Evolutionary conservation across 345 rosid genomes (phyloP).

Genomic region (Pistacia integerrima): DNA sequence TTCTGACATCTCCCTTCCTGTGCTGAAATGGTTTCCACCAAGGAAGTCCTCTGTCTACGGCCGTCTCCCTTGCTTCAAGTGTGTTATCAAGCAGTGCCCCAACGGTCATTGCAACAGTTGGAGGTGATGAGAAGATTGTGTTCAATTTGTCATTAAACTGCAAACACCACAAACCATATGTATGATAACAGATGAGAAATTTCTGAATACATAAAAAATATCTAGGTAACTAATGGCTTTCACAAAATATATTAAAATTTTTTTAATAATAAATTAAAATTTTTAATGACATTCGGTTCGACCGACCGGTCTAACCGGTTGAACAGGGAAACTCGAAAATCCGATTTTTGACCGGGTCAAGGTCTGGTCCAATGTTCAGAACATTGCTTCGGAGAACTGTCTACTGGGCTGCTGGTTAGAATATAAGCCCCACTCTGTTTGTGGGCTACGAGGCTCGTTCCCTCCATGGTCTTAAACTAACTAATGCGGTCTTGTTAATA

Average conservation of each 20-base stretch:
- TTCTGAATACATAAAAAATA: background rate
- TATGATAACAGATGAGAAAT: background rate
- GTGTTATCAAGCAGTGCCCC: conserved; percentile 82
- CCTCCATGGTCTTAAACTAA: too few species aligned
- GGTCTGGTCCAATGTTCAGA: too few species aligned
- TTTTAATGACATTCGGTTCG: too few species aligned
- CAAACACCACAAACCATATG: background rate
- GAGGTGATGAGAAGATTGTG: conserved; percentile 85
- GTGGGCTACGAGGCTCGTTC: too few species aligned
- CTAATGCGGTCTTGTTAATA: too few species aligned
- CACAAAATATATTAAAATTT: background rate
- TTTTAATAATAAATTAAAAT: too few species aligned
- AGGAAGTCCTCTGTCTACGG: conserved; percentile 63
- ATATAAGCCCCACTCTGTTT: too few species aligned
- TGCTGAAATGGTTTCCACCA: conserved; percentile 96
- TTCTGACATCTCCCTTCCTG: conserved; percentile 67
- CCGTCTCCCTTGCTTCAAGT: conserved; percentile 44
- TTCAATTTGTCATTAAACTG: conserved; percentile 90
- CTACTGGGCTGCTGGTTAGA: too few species aligned
- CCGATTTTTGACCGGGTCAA: too few species aligned
- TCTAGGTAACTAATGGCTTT: background rate
- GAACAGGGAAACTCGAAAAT: too few species aligned
- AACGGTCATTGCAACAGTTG: conserved; percentile 69
- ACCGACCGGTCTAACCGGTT: too few species aligned
- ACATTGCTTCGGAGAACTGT: too few species aligned